phyloP scores from a whole-genome alignment of 495 filamentous ascomycete genomes.

The Mycothermus thermophilus region DNA sequence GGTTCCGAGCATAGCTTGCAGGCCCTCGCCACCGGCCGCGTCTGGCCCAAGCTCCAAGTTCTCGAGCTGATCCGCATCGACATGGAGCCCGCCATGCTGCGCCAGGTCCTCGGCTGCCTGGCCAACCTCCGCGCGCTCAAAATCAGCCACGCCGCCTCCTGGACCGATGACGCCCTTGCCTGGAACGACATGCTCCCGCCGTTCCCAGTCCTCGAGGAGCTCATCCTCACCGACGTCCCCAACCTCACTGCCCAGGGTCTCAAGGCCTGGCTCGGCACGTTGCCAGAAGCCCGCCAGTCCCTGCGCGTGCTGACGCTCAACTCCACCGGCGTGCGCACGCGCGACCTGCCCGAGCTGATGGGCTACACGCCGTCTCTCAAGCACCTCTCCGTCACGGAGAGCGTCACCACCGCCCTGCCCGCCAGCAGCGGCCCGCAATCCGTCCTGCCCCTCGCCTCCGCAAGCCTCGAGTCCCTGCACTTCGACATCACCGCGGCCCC shows the following conservation, averaged over 20 bases:
- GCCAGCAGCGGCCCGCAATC: slow-evolving; percentile 27
- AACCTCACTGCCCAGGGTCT: slow-evolving; percentile 59
- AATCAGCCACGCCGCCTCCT: slow-evolving; percentile 47
- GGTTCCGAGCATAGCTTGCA: slow-evolving; percentile 72
- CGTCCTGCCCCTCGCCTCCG: slow-evolving; percentile 51
- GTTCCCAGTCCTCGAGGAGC: slow-evolving; percentile 55
- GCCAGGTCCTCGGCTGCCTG: slow-evolving; percentile 56
- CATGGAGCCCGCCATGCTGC: slow-evolving; percentile 55
- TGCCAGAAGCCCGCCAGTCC: slow-evolving; percentile 31
- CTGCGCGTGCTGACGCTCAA: slow-evolving; percentile 50
- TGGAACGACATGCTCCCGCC: slow-evolving; percentile 44
- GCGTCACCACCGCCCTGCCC: slow-evolving; percentile 52
- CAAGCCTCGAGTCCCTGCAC: slow-evolving; percentile 52
- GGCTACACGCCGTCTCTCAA: slow-evolving; percentile 45
- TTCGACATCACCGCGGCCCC: slow-evolving; percentile 65
- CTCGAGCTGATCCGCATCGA: slow-evolving; percentile 60
- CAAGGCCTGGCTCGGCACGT: slow-evolving; percentile 42
- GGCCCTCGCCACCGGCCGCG: slow-evolving; percentile 43
- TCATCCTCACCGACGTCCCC: slow-evolving; percentile 54
- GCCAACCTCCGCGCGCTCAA: slow-evolving; percentile 55
- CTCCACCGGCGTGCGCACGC: slow-evolving; percentile 51
- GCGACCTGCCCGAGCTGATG: slow-evolving; percentile 50
- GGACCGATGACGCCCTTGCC: slow-evolving; percentile 64
- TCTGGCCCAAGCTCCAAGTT: slow-evolving; percentile 70
- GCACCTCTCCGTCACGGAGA: slow-evolving; percentile 51